phyloP scores from a whole-genome alignment of 2,329 filamentous ascomycete species.

The Colletotrichum costaricense region DNA sequence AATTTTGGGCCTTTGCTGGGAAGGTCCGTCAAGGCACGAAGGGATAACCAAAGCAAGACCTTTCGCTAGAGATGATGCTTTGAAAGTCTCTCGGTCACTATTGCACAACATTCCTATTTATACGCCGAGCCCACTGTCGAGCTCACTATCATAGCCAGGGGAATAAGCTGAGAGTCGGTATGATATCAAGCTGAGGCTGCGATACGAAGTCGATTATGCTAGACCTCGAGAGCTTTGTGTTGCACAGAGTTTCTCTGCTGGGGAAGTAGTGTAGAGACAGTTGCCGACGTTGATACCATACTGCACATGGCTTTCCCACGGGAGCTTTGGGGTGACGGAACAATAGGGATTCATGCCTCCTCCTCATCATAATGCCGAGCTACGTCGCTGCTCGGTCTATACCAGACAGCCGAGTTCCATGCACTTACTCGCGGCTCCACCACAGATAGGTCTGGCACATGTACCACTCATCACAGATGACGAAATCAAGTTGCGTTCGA shows the following conservation, averaged over 20 bases:
- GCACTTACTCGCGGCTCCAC: too few relatives aligned
- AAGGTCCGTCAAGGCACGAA: too few relatives aligned
- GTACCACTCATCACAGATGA: background rate
- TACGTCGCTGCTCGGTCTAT: background rate
- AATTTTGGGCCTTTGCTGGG: too few relatives aligned
- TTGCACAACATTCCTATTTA: too few relatives aligned
- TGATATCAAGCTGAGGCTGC: background rate
- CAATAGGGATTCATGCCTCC: too few relatives aligned
- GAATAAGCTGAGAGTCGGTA: background rate
- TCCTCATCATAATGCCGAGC: too few relatives aligned
- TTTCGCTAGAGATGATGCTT: too few relatives aligned
- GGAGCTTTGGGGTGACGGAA: too few relatives aligned
- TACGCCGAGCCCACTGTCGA: background rate
- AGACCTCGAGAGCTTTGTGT: background rate
- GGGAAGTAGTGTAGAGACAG: background rate
- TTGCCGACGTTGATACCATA: background rate
- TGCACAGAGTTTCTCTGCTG: background rate
- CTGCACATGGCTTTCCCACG: background rate
- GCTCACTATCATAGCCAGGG: too few relatives aligned
- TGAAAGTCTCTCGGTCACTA: too few relatives aligned
- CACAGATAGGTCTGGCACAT: too few relatives aligned
- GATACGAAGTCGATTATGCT: background rate
- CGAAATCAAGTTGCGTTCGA: slow-evolving; percentile 11
- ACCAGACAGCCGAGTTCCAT: background rate
- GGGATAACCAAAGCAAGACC: too few relatives aligned